These are phyloP conservation scores for Wickerhamiella qilinensis DNA, from an alignment of 805 yeast species.

Conservation along the genomic window DNA sequence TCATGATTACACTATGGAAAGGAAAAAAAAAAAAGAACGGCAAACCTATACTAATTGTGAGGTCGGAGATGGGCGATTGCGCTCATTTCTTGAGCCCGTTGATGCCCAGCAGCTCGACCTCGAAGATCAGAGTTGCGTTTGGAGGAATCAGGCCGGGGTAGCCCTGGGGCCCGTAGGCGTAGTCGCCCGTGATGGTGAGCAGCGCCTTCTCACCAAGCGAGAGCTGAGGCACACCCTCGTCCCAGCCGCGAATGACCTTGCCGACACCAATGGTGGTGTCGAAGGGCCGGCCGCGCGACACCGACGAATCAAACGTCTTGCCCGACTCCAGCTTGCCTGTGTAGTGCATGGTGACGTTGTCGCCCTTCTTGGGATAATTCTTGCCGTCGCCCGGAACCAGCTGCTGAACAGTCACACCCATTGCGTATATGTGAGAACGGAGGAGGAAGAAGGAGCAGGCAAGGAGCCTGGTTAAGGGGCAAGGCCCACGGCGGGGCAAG, in stretches of 20 bases:
- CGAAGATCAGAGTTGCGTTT: slow-evolving; percentile 67
- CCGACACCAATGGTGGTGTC: slow-evolving; percentile 90
- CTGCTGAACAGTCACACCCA: slow-evolving; percentile 25
- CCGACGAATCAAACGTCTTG: slow-evolving; percentile 87
- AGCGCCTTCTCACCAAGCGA: slow-evolving; percentile 87
- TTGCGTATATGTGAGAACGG: slow-evolving; percentile 8
- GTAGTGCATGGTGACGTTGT: slow-evolving; percentile 84
- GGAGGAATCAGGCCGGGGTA: slow-evolving; percentile 96
- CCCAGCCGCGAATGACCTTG: slow-evolving; percentile 95
- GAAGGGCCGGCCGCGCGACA: slow-evolving; percentile 92
- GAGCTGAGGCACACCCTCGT: slow-evolving; percentile 80
- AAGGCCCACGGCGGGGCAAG: background rate
- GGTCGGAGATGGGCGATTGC: too few species aligned
- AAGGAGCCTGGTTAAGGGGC: background rate
- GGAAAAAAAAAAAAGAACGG: too few species aligned
- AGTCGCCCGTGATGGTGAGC: slow-evolving; percentile 80
- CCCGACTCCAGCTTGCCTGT: slow-evolving; percentile 92
- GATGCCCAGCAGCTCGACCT: slow-evolving; percentile 23
- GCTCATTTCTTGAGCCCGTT: slow-evolving; percentile 4
- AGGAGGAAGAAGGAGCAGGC: too few species aligned
- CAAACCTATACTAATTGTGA: too few species aligned
- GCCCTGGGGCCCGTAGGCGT: slow-evolving; percentile 90
- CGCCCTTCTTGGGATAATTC: slow-evolving; percentile 77
- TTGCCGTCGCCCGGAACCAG: slow-evolving; percentile 53
- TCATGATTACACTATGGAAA: too few species aligned